phyloP scores from a whole-genome alignment of 73 alveolate genomes.

The Paramecium biaurelia region DNA sequence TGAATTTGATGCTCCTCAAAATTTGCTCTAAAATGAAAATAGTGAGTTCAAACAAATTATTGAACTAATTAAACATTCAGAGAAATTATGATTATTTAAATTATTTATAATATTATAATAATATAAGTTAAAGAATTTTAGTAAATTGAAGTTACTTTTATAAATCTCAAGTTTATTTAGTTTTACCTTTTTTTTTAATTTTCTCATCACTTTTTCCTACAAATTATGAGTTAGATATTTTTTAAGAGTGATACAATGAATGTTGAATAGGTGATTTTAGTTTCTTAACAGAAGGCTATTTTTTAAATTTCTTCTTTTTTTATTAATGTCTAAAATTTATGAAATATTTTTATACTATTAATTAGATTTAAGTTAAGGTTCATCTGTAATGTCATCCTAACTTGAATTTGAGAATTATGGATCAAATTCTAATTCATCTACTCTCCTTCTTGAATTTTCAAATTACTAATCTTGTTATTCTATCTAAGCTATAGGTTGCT shows the following conservation, averaged over 20 bases:
- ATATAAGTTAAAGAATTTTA: not conserved
- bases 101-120: too few species aligned
- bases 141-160: not conserved
- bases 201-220: not conserved
- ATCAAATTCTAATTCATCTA: constrained; percentile 47
- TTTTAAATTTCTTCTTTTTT: not conserved
- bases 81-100: not conserved
- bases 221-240: not conserved
- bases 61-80: not conserved
- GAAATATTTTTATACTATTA: not conserved
- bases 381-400: not conserved
- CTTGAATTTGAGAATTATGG: constrained; percentile 36
- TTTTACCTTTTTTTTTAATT: not conserved
- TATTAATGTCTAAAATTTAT: not conserved
- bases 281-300: not conserved
- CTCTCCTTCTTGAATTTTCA: not conserved
- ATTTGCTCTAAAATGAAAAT: not conserved
- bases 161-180: not conserved
- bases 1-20: constrained; percentile 53
- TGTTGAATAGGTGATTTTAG: not conserved
- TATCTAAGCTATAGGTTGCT: not conserved
- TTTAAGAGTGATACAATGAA: not conserved
- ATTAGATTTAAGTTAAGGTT: not conserved
- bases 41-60: not conserved
- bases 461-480: not conserved